Evolutionary conservation across 352 stramenopile species (phyloP), one percentile per base, ranked within the genome.

Genomic region (Achlya hypogyna): DNA sequence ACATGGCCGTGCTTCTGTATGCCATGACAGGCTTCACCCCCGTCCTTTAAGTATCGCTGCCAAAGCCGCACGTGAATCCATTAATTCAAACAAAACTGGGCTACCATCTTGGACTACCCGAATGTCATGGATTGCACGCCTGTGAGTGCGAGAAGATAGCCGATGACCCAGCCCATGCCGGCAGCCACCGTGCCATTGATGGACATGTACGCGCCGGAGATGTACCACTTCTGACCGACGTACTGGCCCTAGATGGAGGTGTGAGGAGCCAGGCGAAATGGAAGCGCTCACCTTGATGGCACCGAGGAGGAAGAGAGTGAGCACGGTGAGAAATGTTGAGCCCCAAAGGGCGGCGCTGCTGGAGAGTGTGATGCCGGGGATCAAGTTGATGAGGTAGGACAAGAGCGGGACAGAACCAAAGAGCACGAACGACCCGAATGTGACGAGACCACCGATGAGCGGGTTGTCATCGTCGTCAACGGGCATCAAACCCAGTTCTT

Each of bases 401-500:
- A 98, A 71, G 65, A 98, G 73, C 25, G 95, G 95, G 51, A 98
- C 82, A 20, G 95, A 75, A 64, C 95, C 95, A 77, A 96, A 96
- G 1, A 88, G 14, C 72, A 96, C 89, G 69, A 97, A 97, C 20
- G 87, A 93, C 20, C 86, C 54, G 65, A 97, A 97, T 10, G 88
- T 97, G 63, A 96, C 77, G 59, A 97, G 63, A 16, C 91, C 84
- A 25, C 84, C 84, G n/a, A 65, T 87, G 32, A 88, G 65, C 53
- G 87, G 83, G 62, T 90, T 91, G 72, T 98, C 89, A 72, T 97
- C 79, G 42, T 97, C 89, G 64, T 97, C 91, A 31, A 96, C 88
- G 0, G 96, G 89, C 81, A 97, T 95, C 62, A 98, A 74, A 62
- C 96, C 88, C 51, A 98, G 85, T 75, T 98, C 95, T 69, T 98